phyloP scores from a whole-genome alignment of 345 rosid species.

The Hibiscus tridactylites region DNA sequence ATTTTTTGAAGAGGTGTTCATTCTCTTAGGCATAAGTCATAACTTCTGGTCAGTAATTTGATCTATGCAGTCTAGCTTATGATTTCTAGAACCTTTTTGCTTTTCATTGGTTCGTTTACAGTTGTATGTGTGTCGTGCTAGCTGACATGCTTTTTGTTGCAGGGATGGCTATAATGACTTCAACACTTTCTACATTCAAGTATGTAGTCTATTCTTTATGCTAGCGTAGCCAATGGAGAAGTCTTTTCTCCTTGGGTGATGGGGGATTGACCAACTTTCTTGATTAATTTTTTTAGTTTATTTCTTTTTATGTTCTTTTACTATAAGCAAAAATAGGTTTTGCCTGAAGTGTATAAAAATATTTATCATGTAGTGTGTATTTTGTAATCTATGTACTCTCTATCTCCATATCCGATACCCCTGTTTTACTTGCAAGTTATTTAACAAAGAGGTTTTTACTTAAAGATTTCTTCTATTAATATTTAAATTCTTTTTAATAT shows the following conservation, averaged over 20 bases:
- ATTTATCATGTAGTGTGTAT: too few relatives aligned
- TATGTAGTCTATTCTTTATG: slow-evolving; percentile 29
- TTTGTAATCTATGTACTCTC: not conserved
- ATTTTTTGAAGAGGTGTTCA: not conserved
- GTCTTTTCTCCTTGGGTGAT: not conserved
- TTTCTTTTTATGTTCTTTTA: not conserved
- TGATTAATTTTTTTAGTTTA: not conserved
- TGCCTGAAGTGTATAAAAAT: not conserved
- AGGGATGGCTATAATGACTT: slow-evolving; percentile 99
- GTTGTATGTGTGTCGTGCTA: not conserved
- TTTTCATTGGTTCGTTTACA: not conserved
- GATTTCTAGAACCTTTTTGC: not conserved
- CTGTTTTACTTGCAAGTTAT: not conserved
- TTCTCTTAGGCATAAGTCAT: not conserved
- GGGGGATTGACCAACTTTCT: not conserved
- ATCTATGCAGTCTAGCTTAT: not conserved
- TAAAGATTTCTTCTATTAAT: not conserved
- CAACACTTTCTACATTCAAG: slow-evolving; percentile 98
- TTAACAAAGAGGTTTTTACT: not conserved
- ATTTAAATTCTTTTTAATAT: not conserved
- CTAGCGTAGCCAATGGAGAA: not conserved
- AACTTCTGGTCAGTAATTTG: not conserved
- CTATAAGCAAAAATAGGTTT: not conserved
- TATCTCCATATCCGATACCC: not conserved
- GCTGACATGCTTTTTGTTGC: slow-evolving; percentile 35